These are phyloP conservation scores for Boletus edulis DNA, from an alignment of 768 basidiomycete genomes.

Conservation along the genomic window DNA sequence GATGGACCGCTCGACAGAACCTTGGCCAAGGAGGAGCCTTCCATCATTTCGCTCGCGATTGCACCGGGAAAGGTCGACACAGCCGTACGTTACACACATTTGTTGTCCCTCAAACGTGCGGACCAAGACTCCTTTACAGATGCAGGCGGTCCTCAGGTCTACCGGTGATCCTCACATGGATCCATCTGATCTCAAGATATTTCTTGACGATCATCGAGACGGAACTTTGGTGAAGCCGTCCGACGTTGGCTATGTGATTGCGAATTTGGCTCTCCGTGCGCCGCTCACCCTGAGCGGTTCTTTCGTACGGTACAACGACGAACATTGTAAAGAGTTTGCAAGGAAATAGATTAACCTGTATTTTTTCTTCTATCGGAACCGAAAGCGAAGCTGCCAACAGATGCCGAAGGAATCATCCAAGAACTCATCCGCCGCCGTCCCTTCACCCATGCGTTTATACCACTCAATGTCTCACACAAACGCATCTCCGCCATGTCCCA, in stretches of 20 bases:
- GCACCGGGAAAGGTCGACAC: conserved; percentile 91
- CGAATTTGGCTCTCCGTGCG: conserved; percentile 67
- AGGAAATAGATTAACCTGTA: conserved; percentile 19
- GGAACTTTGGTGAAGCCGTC: conserved; percentile 77
- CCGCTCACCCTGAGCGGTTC: conserved; percentile 63
- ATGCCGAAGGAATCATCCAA: conserved; percentile 11
- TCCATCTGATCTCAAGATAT: conserved; percentile 51
- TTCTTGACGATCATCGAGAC: conserved; percentile 54
- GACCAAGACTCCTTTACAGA: conserved; percentile 40
- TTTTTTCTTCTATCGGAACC: conserved; percentile 12
- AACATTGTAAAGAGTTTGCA: conserved; percentile 60
- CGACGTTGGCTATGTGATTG: conserved; percentile 76
- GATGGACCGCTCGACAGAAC: conserved; percentile 49
- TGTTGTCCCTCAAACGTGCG: neutral
- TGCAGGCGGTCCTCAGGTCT: conserved; percentile 61
- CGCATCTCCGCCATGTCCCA: conserved; percentile 13
- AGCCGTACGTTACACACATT: conserved; percentile 42
- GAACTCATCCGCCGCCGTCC: conserved; percentile 3
- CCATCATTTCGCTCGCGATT: conserved; percentile 68
- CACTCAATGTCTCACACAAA: neutral
- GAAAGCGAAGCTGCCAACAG: conserved; percentile 14
- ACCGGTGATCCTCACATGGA: conserved; percentile 54
- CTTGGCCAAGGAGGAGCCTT: conserved; percentile 79
- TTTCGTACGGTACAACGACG: conserved; percentile 80
- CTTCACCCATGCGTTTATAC: neutral